Evolutionary conservation across 140 eudicot species (phyloP).

Genomic region (Erigeron philadelphicus): DNA sequence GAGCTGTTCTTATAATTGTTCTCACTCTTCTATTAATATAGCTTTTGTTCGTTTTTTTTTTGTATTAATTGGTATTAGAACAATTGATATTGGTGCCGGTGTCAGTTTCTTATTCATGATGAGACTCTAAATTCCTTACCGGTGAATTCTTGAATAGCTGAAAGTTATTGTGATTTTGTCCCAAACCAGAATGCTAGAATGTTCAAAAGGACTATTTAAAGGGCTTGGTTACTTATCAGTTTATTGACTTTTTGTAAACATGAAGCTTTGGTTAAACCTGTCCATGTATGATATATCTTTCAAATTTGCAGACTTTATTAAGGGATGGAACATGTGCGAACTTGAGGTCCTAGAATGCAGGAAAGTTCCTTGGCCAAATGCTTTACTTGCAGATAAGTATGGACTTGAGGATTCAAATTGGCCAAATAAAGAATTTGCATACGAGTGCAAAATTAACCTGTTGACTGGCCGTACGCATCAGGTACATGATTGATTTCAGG

Average conservation of each 20-base stretch:
- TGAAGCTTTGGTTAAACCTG: background rate
- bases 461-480: slow-evolving; percentile 96
- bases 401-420: slow-evolving; percentile 65
- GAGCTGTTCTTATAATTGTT: too few relatives aligned
- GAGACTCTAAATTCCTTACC: too few relatives aligned
- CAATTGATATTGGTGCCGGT: too few relatives aligned
- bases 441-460: slow-evolving; percentile 80
- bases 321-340: slow-evolving; percentile 79
- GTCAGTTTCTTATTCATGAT: too few relatives aligned
- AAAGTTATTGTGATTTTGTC: background rate
- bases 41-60: too few relatives aligned
- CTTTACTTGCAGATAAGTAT: slow-evolving; percentile 31
- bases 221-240: background rate
- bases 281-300: background rate
- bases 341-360: slow-evolving; percentile 87
- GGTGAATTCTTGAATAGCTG: too few relatives aligned
- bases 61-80: too few relatives aligned
- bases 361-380: slow-evolving; percentile 81
- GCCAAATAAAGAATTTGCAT: slow-evolving; percentile 76
- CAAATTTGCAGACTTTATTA: slow-evolving; percentile 45
- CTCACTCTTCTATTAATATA: too few relatives aligned
- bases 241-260: background rate
- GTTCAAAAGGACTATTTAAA: background rate
- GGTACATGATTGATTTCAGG: slow-evolving; percentile 38
- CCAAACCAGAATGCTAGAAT: background rate